Evolutionary conservation across 179 eudicot genomes (phyloP).

Genomic region (Monotropa hypopitys): DNA sequence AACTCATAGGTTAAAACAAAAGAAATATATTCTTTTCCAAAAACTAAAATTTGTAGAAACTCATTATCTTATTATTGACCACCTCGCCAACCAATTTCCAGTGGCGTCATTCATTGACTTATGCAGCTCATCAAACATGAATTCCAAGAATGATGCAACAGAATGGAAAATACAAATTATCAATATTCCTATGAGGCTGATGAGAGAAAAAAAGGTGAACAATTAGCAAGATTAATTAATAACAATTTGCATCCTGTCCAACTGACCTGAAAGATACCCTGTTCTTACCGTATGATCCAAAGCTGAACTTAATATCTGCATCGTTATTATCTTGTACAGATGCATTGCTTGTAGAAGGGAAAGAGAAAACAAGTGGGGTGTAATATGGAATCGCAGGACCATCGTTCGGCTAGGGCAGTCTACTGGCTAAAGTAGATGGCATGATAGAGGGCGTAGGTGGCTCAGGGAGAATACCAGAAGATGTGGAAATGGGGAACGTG

Average conservation of each 20-base stretch:
- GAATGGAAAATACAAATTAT: background rate
- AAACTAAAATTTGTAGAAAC: no score
- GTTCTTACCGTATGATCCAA: constrained; percentile 41
- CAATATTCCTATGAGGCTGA: background rate
- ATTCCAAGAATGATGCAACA: background rate
- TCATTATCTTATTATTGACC: background rate
- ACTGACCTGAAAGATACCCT: constrained; percentile 48
- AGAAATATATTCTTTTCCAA: no score
- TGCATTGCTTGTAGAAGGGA: constrained; percentile 34
- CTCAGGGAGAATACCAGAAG: constrained; percentile 40
- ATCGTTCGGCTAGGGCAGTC: constrained; percentile 21
- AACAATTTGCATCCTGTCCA: constrained; percentile 40
- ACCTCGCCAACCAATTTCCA: background rate
- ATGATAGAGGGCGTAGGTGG: constrained; percentile 82
- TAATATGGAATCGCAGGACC: constrained; percentile 23
- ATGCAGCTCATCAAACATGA: constrained; percentile 5
- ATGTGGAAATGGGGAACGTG: constrained; percentile 46
- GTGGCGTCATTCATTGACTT: background rate
- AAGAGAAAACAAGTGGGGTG: constrained; percentile 43
- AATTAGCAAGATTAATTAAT: constrained; percentile 11
- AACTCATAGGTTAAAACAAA: no score
- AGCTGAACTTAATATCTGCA: constrained; percentile 41
- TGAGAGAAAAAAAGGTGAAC: background rate
- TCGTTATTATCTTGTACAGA: constrained; percentile 9
- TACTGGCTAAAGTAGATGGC: constrained; percentile 38